Evolutionary conservation across 495 filamentous ascomycete genomes (phyloP).

Genomic region (Talaromyces borbonicus): DNA sequence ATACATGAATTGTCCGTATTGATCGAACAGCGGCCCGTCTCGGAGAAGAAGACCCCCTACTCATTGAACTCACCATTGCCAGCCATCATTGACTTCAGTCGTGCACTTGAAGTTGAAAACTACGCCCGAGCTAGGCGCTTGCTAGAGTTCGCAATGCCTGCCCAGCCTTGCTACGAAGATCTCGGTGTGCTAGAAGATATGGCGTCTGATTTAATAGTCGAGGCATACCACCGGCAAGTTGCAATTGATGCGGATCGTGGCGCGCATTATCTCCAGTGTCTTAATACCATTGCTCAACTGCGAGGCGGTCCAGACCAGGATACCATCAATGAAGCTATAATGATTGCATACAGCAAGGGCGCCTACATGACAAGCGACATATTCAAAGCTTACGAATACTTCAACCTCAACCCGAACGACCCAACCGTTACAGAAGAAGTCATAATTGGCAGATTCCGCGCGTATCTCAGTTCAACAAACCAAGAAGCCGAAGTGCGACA

Average conservation of each 20-base stretch:
- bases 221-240: constrained; percentile 32
- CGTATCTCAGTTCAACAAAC: constrained; percentile 37
- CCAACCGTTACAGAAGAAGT: constrained; percentile 38
- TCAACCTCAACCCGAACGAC: constrained; percentile 34
- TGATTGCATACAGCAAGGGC: constrained; percentile 29
- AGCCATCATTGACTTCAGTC: constrained; percentile 28
- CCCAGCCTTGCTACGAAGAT: constrained; percentile 35
- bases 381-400: constrained; percentile 43
- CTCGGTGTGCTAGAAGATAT: constrained; percentile 36
- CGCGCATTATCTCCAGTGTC: constrained; percentile 25
- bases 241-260: constrained; percentile 21
- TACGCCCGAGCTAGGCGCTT: constrained; percentile 28
- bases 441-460: constrained; percentile 49
- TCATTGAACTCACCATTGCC: constrained; percentile 18
- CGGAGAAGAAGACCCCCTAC: constrained; percentile 34
- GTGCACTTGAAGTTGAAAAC: constrained; percentile 37
- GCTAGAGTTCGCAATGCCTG: constrained; percentile 27
- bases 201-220: constrained; percentile 24
- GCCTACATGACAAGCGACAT: constrained; percentile 43
- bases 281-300: constrained; percentile 25
- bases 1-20: constrained; percentile 41
- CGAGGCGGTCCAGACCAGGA: constrained; percentile 27
- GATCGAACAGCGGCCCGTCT: constrained; percentile 30
- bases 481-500: constrained; percentile 42
- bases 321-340: constrained; percentile 27